Conservation (phyloP, 2,329 filamentous ascomycete species). For the Penicillium sp. region DNA sequence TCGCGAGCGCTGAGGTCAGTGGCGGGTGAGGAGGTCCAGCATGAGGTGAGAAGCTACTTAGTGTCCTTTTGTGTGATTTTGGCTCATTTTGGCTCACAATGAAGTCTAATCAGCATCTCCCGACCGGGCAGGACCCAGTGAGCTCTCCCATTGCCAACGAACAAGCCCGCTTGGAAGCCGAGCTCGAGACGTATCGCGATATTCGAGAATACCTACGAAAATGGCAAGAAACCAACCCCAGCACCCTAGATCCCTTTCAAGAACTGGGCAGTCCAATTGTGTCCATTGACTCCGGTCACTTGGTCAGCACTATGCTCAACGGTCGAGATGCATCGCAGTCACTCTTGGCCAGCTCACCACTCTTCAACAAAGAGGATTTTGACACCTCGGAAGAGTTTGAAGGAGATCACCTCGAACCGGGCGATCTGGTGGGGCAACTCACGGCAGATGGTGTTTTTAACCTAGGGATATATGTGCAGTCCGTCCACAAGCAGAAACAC, state of each 20-base stretch:
- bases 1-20: conserved; percentile 17
- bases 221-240: conserved; percentile 43
- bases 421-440: conserved; percentile 45
- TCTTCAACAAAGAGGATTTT: conserved; percentile 30
- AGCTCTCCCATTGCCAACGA: conserved; percentile 12
- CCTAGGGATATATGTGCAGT: conserved; percentile 48
- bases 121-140: conserved; percentile 1
- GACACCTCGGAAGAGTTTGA: conserved; percentile 38
- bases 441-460: conserved; percentile 34
- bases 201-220: conserved; percentile 47
- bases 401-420: conserved; percentile 44
- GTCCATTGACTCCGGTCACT: conserved; percentile 18
- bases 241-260: conserved; percentile 36
- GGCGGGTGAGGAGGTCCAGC: not conserved
- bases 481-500: conserved; percentile 46
- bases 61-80: not conserved
- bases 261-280: conserved; percentile 26
- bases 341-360: conserved; percentile 31
- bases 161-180: conserved; percentile 36
- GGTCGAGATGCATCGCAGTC: conserved; percentile 34
- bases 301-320: conserved; percentile 42
- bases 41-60: conserved; percentile 6
- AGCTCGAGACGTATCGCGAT: conserved; percentile 43
- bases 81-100: not conserved
- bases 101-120: not conserved